These are phyloP conservation scores for Coprinellus aureogranulatus DNA, from an alignment of 768 basidiomycete genomes.

Conservation along the genomic window DNA sequence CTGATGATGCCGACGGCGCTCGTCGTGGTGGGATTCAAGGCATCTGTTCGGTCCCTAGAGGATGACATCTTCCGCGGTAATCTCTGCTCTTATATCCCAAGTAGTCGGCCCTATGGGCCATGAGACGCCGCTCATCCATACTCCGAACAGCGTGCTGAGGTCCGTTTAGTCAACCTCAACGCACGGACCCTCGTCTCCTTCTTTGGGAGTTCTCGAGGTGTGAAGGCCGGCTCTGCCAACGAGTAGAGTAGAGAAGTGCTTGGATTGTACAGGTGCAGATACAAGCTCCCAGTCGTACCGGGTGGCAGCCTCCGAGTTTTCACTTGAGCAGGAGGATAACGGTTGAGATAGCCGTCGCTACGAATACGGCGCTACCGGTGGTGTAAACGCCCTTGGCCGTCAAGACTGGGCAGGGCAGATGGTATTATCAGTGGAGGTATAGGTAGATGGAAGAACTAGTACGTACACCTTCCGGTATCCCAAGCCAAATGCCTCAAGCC, in stretches of 20 bases:
- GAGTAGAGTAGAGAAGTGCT: not conserved
- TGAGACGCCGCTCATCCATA: too few species aligned
- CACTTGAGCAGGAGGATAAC: slow-evolving; percentile 49
- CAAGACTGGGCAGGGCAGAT: slow-evolving; percentile 53
- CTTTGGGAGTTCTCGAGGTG: too few species aligned
- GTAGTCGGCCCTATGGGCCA: too few species aligned
- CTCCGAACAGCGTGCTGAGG: too few species aligned
- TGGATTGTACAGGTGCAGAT: not conserved
- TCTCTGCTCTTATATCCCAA: too few species aligned
- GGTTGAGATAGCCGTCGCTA: slow-evolving; percentile 72
- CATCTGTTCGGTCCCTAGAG: too few species aligned
- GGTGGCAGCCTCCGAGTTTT: not conserved
- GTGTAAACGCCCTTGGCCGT: slow-evolving; percentile 76
- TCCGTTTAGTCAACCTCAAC: too few species aligned
- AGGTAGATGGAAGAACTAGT: not conserved
- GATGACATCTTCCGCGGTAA: too few species aligned
- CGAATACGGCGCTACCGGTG: slow-evolving; percentile 83
- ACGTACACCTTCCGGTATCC: slow-evolving; percentile 88
- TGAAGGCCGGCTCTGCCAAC: too few species aligned
- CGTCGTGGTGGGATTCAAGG: too few species aligned
- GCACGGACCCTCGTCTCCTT: too few species aligned
- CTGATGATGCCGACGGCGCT: too few species aligned
- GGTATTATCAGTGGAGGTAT: not conserved
- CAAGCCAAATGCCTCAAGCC: slow-evolving; percentile 87
- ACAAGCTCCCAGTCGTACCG: not conserved